Percentiles rank a stretch among this genome's conserved stretches.
These are phyloP conservation scores for Leptosphaerulina australis DNA, from an alignment of 2,329 filamentous ascomycete species.

Conservation along the genomic window DNA sequence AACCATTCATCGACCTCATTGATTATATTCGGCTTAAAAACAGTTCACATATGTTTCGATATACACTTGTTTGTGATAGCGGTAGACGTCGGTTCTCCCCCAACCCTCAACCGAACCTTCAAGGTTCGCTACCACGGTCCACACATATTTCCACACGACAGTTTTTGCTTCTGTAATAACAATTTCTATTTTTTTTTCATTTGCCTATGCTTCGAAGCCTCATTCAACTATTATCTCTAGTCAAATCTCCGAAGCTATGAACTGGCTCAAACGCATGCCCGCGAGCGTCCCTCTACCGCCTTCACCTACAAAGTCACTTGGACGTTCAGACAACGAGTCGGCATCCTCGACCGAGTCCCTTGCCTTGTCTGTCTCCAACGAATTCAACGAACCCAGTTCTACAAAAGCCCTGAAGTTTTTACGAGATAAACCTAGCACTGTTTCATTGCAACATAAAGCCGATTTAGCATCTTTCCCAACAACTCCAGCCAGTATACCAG, in stretches of 20 bases:
- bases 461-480: not conserved
- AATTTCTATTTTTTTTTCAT: no score
- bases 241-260: not conserved
- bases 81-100: not conserved
- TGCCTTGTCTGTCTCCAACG: no score
- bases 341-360: not conserved
- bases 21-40: slow-evolving; percentile 4
- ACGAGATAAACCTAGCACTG: not conserved
- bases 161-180: no score
- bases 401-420: not conserved
- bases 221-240: not conserved
- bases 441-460: not conserved
- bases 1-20: slow-evolving; percentile 1
- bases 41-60: not conserved
- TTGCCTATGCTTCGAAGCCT: not conserved
- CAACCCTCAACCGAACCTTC: not conserved
- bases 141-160: not conserved
- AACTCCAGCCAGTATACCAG: not conserved
- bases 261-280: slow-evolving; percentile 3
- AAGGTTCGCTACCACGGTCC: not conserved
- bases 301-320: not conserved
- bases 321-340: not conserved
- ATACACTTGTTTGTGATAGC: not conserved
- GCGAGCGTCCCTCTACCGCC: slow-evolving; percentile 1
- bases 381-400: slow-evolving; percentile 1